phyloP scores from a whole-genome alignment of 2,329 filamentous ascomycete genomes.

The Penicillium sp. region DNA sequence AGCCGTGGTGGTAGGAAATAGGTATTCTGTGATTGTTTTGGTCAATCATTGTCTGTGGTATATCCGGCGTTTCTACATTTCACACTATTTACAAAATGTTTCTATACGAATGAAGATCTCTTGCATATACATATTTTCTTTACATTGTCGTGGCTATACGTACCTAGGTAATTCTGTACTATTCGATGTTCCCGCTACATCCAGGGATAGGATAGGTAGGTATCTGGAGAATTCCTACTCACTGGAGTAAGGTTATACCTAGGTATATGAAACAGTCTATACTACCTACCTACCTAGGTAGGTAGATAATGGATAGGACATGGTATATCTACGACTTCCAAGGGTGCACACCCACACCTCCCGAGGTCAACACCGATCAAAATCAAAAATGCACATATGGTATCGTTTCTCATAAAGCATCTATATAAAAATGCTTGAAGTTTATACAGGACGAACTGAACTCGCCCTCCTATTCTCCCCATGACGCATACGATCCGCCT shows the following conservation, averaged over 20 bases:
- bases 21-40: conserved; percentile 3
- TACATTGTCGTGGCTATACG: background rate
- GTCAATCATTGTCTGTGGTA: conserved; percentile 15
- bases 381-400: too few relatives aligned
- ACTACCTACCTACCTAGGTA: too few relatives aligned
- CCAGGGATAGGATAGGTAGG: too few relatives aligned
- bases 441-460: background rate
- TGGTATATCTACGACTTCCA: too few relatives aligned
- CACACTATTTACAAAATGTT: conserved; percentile 4
- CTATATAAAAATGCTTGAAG: background rate
- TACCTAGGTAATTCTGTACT: too few relatives aligned
- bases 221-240: too few relatives aligned
- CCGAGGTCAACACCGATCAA: too few relatives aligned
- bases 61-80: conserved; percentile 15
- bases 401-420: background rate
- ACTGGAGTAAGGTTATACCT: too few relatives aligned
- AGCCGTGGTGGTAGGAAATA: conserved; percentile 37
- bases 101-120: conserved; percentile 11
- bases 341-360: too few relatives aligned
- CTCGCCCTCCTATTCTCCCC: conserved; percentile 11
- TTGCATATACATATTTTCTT: conserved; percentile 1
- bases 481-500: conserved; percentile 16
- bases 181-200: too few relatives aligned
- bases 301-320: too few relatives aligned
- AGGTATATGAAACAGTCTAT: too few relatives aligned